These are phyloP conservation scores for Apophysomyces variabilis DNA, from an alignment of 371 early-diverging fungal genomes.

Conservation along the genomic window DNA sequence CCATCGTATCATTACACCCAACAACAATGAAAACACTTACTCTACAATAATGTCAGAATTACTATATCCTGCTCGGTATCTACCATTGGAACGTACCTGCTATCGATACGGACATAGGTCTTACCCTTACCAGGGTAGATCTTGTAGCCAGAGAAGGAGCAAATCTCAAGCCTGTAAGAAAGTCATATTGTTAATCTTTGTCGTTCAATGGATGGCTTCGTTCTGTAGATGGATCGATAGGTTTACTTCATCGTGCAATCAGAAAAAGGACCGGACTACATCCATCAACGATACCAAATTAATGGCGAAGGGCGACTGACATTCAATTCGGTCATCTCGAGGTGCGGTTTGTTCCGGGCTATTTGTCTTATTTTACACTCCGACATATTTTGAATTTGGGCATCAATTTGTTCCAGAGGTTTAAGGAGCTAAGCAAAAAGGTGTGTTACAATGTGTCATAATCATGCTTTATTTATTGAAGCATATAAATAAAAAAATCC, in stretches of 20 bases:
- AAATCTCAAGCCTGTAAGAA: conserved; percentile 80
- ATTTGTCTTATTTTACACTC: background rate
- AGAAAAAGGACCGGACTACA: conserved; percentile 8
- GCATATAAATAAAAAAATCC: no score
- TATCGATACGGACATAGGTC: conserved; percentile 90
- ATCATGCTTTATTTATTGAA: no score
- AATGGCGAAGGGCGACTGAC: conserved; percentile 9
- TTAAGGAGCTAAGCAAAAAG: no score
- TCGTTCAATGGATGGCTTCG: conserved; percentile 6
- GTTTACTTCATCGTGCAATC: conserved; percentile 12
- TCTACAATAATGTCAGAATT: background rate
- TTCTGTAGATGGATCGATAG: conserved; percentile 11
- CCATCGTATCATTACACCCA: background rate
- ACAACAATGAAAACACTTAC: background rate
- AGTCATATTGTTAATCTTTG: background rate
- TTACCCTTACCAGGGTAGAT: conserved; percentile 98
- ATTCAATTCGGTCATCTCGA: background rate
- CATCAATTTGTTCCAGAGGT: no score
- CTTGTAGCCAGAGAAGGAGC: conserved; percentile 97
- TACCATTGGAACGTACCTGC: conserved; percentile 52
- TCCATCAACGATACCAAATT: conserved; percentile 4
- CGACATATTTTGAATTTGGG: no score
- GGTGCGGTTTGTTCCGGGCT: background rate
- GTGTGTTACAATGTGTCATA: no score
- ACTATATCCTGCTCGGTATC: background rate